phyloP scores from a whole-genome alignment of 2,329 filamentous ascomycete genomes.

The Hypoxylon rubiginosum region DNA sequence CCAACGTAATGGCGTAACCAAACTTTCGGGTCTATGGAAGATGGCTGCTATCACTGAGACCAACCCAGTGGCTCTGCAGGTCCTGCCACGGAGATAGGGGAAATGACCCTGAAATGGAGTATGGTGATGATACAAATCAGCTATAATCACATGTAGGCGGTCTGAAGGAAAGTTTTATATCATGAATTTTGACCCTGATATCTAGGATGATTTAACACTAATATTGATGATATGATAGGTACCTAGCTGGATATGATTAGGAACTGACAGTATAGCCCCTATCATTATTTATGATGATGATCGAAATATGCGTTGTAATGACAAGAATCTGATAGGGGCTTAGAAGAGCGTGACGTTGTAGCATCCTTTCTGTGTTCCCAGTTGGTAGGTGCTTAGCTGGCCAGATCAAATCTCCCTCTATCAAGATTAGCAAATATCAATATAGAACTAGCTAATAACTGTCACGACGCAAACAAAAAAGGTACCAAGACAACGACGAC shows the following conservation, averaged over 20 bases:
- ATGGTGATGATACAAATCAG: not conserved
- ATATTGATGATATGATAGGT: not conserved
- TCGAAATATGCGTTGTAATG: not conserved
- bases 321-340: not conserved
- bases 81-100: not conserved
- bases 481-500: no score
- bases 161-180: not conserved
- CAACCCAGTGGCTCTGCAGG: constrained; percentile 1
- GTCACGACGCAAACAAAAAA: no score
- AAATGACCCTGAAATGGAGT: not conserved
- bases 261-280: not conserved
- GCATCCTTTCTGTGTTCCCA: no score
- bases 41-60: constrained; percentile 5
- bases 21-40: not conserved
- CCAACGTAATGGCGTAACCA: constrained; percentile 16
- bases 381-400: no score
- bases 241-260: constrained; percentile 2
- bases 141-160: not conserved
- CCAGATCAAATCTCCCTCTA: no score
- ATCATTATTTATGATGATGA: constrained; percentile 1
- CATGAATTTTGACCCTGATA: not conserved
- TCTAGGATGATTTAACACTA: not conserved
- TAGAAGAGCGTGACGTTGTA: not conserved
- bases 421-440: no score
- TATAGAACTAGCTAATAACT: no score